phyloP scores from a whole-genome alignment of 2,329 filamentous ascomycete species.

The Cytospora piceicola region DNA sequence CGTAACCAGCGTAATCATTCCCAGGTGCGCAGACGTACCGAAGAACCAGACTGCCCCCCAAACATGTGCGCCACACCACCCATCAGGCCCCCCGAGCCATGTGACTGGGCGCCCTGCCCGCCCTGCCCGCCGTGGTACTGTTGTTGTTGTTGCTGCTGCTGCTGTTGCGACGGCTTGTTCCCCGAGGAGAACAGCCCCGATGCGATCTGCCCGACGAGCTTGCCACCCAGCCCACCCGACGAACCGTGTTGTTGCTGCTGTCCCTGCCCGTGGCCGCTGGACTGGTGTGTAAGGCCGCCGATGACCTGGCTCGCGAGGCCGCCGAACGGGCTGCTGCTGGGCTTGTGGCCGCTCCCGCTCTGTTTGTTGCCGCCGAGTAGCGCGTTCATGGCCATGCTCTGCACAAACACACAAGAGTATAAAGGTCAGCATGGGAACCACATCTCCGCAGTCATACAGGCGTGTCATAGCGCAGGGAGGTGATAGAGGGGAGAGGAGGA shows the following conservation, averaged over 20 bases:
- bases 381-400: slow-evolving; percentile 66
- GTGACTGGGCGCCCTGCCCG: slow-evolving; percentile 45
- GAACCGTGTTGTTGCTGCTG: slow-evolving; percentile 32
- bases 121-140: slow-evolving; percentile 56
- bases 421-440: slow-evolving; percentile 12
- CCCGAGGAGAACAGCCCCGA: slow-evolving; percentile 58
- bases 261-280: slow-evolving; percentile 36
- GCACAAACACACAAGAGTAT: slow-evolving; percentile 27
- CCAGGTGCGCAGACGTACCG: slow-evolving; percentile 40
- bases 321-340: slow-evolving; percentile 48
- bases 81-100: slow-evolving; percentile 51
- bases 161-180: slow-evolving; percentile 48
- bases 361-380: slow-evolving; percentile 55
- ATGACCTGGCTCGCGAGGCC: slow-evolving; percentile 54
- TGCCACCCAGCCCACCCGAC: slow-evolving; percentile 48
- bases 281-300: slow-evolving; percentile 41
- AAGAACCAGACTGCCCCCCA: slow-evolving; percentile 50
- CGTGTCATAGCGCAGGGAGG: slow-evolving; percentile 10
- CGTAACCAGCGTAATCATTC: slow-evolving; percentile 28
- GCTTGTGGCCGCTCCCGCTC: slow-evolving; percentile 42
- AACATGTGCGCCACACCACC: slow-evolving; percentile 59
- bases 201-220: slow-evolving; percentile 61
- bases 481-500: background rate
- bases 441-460: background rate
- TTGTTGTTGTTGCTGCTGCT: slow-evolving; percentile 42